Base-by-base conservation (phyloP, 306 rosid genomes). In the Lathyrus tuberosus region DNA sequence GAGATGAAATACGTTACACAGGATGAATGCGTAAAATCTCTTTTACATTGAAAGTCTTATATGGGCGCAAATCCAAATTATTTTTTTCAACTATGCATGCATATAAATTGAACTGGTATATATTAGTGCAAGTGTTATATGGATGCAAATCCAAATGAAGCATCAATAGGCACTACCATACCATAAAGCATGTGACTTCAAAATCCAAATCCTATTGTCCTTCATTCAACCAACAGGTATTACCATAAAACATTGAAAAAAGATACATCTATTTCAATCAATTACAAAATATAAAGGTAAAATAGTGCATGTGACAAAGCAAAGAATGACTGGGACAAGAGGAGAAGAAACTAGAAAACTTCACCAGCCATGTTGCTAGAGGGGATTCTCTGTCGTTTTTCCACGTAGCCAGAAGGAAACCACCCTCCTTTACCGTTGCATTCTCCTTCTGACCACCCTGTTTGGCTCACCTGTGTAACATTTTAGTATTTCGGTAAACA, bases 401-500 rank as follows among this genome's bases (percentile, higher is more conserved):
- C 96, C 43, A 91, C 95, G 42, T 73, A 87, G 35, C 80, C 78
- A 14, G 96, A 85, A 63, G 99, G 97, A 83, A 94, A 94, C 99
- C 99, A 94, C 61, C 99, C 99, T 6, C 86, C 90, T 64, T 69
- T 81, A 20, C 99, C 97, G 33, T 83, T 88, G 85, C 92, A 91
- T 82, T 94, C 97, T 65, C 99, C 99, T 86, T 94, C 99, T 37
- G 99, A 84, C 99, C 99, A 94, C 49, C 99, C 99, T 47, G 96
- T 51, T 54, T 82, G 61, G 61, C 64, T 91, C 79, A 89, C 91
- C 97, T 94, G 88, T 2, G 54, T 35, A 66, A 53, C 67, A 67
- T 30, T 40, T 40, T 40, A 18, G 41, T 73, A 48, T 49, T 72
- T 69, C 53, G 24, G 48, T 76, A 46, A 69, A 60, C 61, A 64